Percentiles rank a stretch among this genome's conserved stretches.
Evolutionary conservation across 2,329 filamentous ascomycete species (phyloP).

Genomic region (Lachnellula willkommii): DNA sequence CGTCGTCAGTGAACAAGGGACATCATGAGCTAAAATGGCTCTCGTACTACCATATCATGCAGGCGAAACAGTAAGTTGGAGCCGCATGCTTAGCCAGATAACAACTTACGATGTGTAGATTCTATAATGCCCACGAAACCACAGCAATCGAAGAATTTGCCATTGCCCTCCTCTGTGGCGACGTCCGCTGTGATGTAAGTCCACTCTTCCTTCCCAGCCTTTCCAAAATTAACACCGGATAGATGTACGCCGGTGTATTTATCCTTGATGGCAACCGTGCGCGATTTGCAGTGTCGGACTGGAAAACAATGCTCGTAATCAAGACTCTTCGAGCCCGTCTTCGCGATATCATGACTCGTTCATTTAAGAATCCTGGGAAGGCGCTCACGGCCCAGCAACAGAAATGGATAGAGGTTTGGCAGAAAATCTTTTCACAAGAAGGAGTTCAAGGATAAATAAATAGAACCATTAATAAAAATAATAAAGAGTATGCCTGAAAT

Average conservation of each 20-base stretch:
- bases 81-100: constrained; percentile 1
- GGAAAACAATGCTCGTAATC: constrained; percentile 86
- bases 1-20: constrained; percentile 81
- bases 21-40: constrained; percentile 68
- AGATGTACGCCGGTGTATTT: constrained; percentile 83
- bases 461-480: no score
- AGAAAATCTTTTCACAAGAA: constrained; percentile 55
- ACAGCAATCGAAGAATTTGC: constrained; percentile 76
- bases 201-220: background rate
- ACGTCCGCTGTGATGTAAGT: constrained; percentile 75
- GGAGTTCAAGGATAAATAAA: constrained; percentile 28
- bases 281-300: constrained; percentile 76
- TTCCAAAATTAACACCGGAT: constrained; percentile 6
- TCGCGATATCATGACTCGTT: constrained; percentile 66
- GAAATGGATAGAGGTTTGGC: constrained; percentile 71
- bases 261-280: constrained; percentile 82
- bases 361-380: constrained; percentile 64
- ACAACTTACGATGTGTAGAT: constrained; percentile 38
- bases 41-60: constrained; percentile 97
- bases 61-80: constrained; percentile 64
- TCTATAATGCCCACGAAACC: constrained; percentile 87
- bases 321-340: constrained; percentile 71
- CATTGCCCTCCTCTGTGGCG: constrained; percentile 78
- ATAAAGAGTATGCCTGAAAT: no score
- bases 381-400: constrained; percentile 60